These are phyloP conservation scores for Penicillium janthinellum DNA, from an alignment of 2,329 filamentous ascomycete species.

Conservation along the genomic window DNA sequence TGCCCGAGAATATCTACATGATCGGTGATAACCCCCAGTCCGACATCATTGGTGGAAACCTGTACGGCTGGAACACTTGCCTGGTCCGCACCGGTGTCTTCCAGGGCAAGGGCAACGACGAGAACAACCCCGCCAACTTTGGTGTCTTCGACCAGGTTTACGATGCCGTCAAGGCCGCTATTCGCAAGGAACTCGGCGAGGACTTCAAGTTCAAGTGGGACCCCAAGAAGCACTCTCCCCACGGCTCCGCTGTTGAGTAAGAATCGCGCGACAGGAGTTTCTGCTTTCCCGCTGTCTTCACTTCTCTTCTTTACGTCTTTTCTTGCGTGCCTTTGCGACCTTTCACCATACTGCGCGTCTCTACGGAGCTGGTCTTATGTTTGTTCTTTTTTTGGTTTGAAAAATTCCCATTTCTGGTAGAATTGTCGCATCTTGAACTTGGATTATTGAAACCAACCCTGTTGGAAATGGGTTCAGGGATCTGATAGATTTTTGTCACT, in stretches of 20 bases:
- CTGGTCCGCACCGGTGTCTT: constrained; percentile 76
- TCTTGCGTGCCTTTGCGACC: not conserved
- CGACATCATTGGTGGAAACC: constrained; percentile 75
- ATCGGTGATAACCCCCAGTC: constrained; percentile 73
- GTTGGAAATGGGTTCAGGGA: not conserved
- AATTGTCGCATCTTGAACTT: not conserved
- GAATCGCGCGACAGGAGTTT: constrained; percentile 1
- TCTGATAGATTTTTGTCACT: constrained; percentile 3
- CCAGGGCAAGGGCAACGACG: constrained; percentile 74
- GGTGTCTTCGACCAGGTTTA: constrained; percentile 74
- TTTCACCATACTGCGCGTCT: not conserved
- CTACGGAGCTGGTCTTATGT: not conserved
- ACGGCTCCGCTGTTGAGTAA: constrained; percentile 61
- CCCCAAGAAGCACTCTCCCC: constrained; percentile 67
- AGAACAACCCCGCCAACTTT: constrained; percentile 75
- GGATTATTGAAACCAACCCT: not conserved
- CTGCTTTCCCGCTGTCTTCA: not conserved
- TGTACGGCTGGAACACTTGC: constrained; percentile 81
- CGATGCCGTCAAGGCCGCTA: constrained; percentile 68
- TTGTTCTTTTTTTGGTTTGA: not conserved
- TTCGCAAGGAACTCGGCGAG: constrained; percentile 68
- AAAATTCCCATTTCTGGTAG: not conserved
- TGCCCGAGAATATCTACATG: constrained; percentile 75
- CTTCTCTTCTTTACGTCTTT: not conserved
- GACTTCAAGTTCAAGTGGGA: constrained; percentile 75